phyloP scores from a whole-genome alignment of 2,329 filamentous ascomycete genomes.

The Teratosphaeriaceae sp. region DNA sequence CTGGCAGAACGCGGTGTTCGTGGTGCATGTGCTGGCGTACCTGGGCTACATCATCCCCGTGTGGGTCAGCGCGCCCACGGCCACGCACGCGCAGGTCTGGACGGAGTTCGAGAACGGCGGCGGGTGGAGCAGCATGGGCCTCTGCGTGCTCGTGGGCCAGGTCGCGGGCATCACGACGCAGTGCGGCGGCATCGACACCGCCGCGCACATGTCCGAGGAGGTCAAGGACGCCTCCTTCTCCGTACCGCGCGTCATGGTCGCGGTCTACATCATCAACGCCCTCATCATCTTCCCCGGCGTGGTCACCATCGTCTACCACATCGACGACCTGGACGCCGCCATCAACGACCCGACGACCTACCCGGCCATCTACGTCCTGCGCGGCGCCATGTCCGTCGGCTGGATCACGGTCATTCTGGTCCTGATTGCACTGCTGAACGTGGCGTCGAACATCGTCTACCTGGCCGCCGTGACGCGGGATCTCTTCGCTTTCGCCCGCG shows the following conservation, averaged over 20 bases:
- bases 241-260: constrained; percentile 23
- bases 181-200: constrained; percentile 18
- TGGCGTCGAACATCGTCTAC: constrained; percentile 12
- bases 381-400: constrained; percentile 11
- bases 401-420: constrained; percentile 14
- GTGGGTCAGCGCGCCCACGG: constrained; percentile 18
- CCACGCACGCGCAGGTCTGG: constrained; percentile 14
- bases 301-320: constrained; percentile 33
- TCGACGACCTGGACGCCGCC: constrained; percentile 2
- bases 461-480: constrained; percentile 15
- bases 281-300: constrained; percentile 36
- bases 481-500: constrained; percentile 30
- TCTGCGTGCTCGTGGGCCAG: constrained; percentile 25
- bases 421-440: constrained; percentile 9
- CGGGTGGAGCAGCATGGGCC: constrained; percentile 29
- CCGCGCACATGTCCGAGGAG: constrained; percentile 3
- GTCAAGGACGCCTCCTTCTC: constrained; percentile 12
- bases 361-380: constrained; percentile 32
- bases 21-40: constrained; percentile 11
- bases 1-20: constrained; percentile 21
- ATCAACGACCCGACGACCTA: constrained; percentile 22
- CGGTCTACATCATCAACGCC: constrained; percentile 38
- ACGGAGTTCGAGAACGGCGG: constrained; percentile 30
- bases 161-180: constrained; percentile 13
- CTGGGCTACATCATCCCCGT: constrained; percentile 21